Conservation (phyloP, 805 yeast genomes). For the Spathaspora boniae region DNA sequence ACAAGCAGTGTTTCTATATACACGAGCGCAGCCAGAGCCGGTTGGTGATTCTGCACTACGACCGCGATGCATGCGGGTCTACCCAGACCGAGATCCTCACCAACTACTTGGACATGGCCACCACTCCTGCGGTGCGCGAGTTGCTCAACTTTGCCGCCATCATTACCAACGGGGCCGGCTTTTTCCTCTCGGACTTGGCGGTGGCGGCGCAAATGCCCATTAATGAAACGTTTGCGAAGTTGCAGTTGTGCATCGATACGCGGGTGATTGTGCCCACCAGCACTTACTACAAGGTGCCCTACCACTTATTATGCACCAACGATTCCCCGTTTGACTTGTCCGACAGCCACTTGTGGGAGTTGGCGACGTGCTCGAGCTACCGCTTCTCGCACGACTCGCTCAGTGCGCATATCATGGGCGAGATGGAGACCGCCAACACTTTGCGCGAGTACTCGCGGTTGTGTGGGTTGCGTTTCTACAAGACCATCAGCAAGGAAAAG, state of each 20-base stretch:
- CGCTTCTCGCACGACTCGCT: conserved; percentile 37
- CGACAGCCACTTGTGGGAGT: conserved; percentile 26
- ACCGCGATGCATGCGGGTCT: not conserved
- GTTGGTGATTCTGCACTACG: conserved; percentile 5
- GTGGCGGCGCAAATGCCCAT: conserved; percentile 34
- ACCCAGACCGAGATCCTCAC: conserved; percentile 15
- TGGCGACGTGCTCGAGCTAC: conserved; percentile 35
- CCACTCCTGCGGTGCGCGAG: conserved; percentile 13
- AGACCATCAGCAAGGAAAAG: conserved; percentile 15
- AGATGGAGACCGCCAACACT: conserved; percentile 22
- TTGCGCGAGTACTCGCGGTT: conserved; percentile 29
- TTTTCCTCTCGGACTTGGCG: conserved; percentile 36
- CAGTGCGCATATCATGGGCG: conserved; percentile 12
- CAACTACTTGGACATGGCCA: conserved; percentile 16
- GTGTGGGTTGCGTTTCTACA: conserved; percentile 42
- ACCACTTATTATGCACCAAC: conserved; percentile 29
- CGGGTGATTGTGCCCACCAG: conserved; percentile 36
- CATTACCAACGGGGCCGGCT: conserved; percentile 31
- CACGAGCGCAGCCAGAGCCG: conserved; percentile 2
- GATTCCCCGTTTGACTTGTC: conserved; percentile 26
- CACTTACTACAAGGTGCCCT: conserved; percentile 46
- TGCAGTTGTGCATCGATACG: conserved; percentile 30
- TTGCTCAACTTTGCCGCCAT: conserved; percentile 42
- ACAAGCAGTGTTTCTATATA: conserved; percentile 2
- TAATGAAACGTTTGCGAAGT: conserved; percentile 24